Base-by-base conservation (phyloP, 768 basidiomycete genomes). In the Hygrocybe coccinea region DNA sequence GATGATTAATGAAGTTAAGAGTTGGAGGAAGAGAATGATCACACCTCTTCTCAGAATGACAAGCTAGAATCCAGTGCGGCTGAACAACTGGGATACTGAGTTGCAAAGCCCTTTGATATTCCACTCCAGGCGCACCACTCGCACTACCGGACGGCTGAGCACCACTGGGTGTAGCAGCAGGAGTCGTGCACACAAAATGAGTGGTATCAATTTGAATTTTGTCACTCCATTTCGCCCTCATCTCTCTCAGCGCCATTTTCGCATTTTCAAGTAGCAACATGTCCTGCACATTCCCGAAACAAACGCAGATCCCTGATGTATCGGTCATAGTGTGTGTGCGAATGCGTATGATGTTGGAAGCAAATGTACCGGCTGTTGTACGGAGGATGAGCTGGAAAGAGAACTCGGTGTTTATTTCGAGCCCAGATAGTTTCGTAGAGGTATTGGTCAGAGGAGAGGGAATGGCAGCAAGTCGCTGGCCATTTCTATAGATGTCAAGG, bases 191-290 rank as follows among this genome's bases (percentile, higher is more conserved):
- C 39, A 97, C 94, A 61, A 97, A 99, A 70, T 99, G 95, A 0
- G 95, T 97, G 9, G 95, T 98, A 66, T 99, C 95, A 56, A 98
- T 95, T 73, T 95, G 91, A 38, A 99, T 94, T 64, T 84, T 88
- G 60, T 95, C 88, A 64, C 85, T 90, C 86, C 88, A 94, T 60
- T 87, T 87, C 0, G 91, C 95, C 39, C 79, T 81, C 89, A 98
- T 97, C 63, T 89, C 85, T 45, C 79, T 67, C 52, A 99, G 71
- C 7, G 92, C 91, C 54, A 82, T 67, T 69, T 91, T 91, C 33
- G 88, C 85, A 58, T 93, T 85, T 64, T 90, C 87, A 54, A 95
- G 76, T 55, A 95, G 66, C 3, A 82, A 79, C 0, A 71, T 55
- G 60, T 97, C 93, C 56, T 89, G 80, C 1, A 97, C 83, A 45